These are phyloP conservation scores for Russula compacta DNA, from an alignment of 768 basidiomycete genomes.

Conservation along the genomic window DNA sequence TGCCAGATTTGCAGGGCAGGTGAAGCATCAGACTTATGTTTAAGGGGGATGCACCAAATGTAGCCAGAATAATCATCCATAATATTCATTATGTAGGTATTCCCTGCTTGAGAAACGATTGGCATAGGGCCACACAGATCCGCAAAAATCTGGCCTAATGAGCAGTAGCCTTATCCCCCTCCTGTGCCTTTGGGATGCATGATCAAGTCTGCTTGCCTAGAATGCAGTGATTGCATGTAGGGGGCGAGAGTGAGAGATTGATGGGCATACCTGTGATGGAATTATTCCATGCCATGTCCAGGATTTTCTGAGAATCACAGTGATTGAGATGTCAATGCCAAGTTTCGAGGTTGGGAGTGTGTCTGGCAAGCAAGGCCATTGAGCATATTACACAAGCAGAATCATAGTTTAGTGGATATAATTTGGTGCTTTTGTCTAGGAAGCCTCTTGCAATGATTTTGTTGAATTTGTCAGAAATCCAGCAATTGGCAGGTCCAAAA, in stretches of 20 bases:
- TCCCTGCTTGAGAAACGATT: neutral
- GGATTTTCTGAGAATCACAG: neutral
- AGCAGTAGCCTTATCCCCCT: neutral
- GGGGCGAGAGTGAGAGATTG: neutral
- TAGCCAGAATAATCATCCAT: neutral
- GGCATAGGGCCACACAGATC: neutral
- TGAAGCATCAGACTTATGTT: neutral
- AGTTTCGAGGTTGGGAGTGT: neutral
- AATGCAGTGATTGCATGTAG: neutral
- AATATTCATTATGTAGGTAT: neutral
- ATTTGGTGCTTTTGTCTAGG: too few relatives aligned
- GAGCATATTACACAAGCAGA: too few relatives aligned
- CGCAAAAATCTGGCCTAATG: neutral
- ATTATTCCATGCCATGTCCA: neutral
- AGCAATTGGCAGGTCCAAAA: too few relatives aligned
- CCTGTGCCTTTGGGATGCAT: neutral
- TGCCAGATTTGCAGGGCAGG: neutral
- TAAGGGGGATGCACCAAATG: neutral
- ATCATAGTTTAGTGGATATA: too few relatives aligned
- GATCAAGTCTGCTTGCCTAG: neutral
- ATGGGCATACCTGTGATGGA: neutral
- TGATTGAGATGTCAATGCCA: neutral
- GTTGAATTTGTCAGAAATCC: too few relatives aligned
- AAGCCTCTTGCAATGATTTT: too few relatives aligned
- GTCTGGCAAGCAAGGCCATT: neutral